Percentiles rank a stretch among this genome's conserved stretches.
Conservation (phyloP, 2,329 filamentous ascomycete genomes). For the Neonectria coccinea region DNA sequence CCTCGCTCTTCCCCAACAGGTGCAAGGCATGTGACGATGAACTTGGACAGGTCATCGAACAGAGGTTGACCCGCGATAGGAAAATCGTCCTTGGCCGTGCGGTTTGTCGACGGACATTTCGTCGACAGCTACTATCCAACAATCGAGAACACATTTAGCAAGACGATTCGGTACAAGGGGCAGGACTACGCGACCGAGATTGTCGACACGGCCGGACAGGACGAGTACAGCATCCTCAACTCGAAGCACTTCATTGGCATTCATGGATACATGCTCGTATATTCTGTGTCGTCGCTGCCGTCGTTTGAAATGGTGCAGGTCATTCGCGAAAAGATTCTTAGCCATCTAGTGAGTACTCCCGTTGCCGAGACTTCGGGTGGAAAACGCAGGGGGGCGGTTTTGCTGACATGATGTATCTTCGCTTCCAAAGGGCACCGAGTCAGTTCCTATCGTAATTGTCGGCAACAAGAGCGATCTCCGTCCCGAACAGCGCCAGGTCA, state of each 20-base stretch:
- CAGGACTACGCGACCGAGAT: slow-evolving; percentile 97
- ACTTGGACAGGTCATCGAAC: slow-evolving; percentile 12
- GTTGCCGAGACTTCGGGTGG: neutral
- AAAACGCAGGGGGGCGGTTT: neutral
- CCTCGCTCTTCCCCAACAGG: neutral
- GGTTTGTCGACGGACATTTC: slow-evolving; percentile 97
- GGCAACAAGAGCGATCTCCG: slow-evolving; percentile 97
- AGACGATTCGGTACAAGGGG: slow-evolving; percentile 90
- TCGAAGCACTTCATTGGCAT: slow-evolving; percentile 99
- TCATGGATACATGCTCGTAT: slow-evolving; percentile 98
- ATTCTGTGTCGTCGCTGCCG: slow-evolving; percentile 93
- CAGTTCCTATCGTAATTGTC: slow-evolving; percentile 92
- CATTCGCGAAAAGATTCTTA: slow-evolving; percentile 96
- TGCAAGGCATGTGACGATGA: slow-evolving; percentile 16
- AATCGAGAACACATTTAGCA: slow-evolving; percentile 98
- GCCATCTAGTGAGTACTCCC: slow-evolving; percentile 77
- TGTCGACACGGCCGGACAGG: slow-evolving; percentile 97
- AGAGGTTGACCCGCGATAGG: slow-evolving; percentile 63
- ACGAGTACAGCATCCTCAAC: slow-evolving; percentile 98
- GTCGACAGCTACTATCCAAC: slow-evolving; percentile 99
- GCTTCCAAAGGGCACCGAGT: slow-evolving; percentile 81
- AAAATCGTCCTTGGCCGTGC: slow-evolving; percentile 96
- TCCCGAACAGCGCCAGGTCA: slow-evolving; percentile 92
- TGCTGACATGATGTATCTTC: slow-evolving; percentile 1
- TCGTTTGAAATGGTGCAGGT: slow-evolving; percentile 98